Evolutionary conservation across 768 basidiomycete species (phyloP), one percentile per base, ranked within the genome.

Genomic region (Tylopilus felleus): DNA sequence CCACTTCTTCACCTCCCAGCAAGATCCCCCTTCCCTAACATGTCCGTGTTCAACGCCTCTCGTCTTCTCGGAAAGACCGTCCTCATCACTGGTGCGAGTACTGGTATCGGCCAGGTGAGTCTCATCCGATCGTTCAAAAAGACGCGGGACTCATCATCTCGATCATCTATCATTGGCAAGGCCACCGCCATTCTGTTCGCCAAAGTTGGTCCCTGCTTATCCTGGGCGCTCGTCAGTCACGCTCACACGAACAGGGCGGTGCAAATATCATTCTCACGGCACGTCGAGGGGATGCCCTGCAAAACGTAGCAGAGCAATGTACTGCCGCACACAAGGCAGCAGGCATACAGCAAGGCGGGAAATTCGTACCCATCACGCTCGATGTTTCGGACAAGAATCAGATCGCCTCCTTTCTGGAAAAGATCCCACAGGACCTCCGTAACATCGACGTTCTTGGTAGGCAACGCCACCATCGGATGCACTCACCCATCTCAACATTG

Each of bases 151-250:
- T 36, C 16, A 13, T 54, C 36, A 52, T 41, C 33, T 33, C 25
- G 22, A 54, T 41, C 40, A 51, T 33, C 49, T 41, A 19, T 31
- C 47, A 8, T 43, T 5, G 21, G 1, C 59, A 66, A 94, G 90
- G 90, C 90, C 5, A 86, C 93, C 3, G 93, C 94, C 33, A 63
- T 93, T 43, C 80, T 97, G 45, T 97, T 96, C 59, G 93, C 94
- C 39, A 93, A 85, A 77, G 90, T 90, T 41, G 23, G 57, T 43
- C 8, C 8, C 38, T 57, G 40, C 41, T 35, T 42, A 8, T 51
- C 19, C 31, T 23, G 17, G 6, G 21, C 19, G 12, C n/a, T 47
- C 4, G 9, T 35, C n/a, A 21, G 12, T 39, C 43, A 31, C 25
- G 28, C 39, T 36, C 45, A 27, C 22, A 39, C 42, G 8, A 41